Evolutionary conservation across 2,329 filamentous ascomycete genomes (phyloP), one percentile per base, ranked within the genome.

Genomic region (Phoma herbarum): DNA sequence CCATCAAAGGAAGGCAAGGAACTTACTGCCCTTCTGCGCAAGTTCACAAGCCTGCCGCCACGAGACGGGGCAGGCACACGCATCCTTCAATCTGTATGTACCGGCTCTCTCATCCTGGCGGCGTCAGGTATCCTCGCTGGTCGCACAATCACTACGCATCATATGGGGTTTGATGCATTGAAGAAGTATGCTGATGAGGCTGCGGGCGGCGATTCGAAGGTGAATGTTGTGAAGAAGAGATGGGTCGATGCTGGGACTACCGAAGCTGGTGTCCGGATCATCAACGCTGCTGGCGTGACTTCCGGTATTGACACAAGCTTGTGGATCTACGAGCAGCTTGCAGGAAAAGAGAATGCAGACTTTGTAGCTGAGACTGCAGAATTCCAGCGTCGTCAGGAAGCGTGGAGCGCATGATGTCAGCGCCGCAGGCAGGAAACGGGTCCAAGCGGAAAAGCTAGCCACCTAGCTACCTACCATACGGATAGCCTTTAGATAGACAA

Each of bases 61-160:
- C 52, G 68, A 9, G 26, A 70, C 3, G 71, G 68, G 33, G 57
- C 60, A 0, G 70, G 62, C 4, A 64, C 66, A 4, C 62, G 78
- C 0, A 60, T 78, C 14, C 22, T 81, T 11, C 72, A 79, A 44
- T 79, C 77, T 4, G 72, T 81, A 5, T 81, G 79, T 62, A 78
- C 77, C 1, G 78, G 79, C 1, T 66, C 75, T 0, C 57, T 79
- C 2, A 51, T 81, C 0, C 62, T 80, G 1, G 79, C 74, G 16
- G 76, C 75, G 3, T 67, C 77, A 2, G 77, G 77, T 1, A 59
- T 79, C 4, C 50, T 80, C 12, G 64, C 66, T 3, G 73, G 71
- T 11, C 67, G 75, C 46, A 75, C 67, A 5, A 70, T 70, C 1
- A 80, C 79, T 1, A 80, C 78, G 20, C 79, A 81, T 65, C 78